phyloP scores from a whole-genome alignment of 2,329 filamentous ascomycete genomes.

The Paramyrothecium sp. region DNA sequence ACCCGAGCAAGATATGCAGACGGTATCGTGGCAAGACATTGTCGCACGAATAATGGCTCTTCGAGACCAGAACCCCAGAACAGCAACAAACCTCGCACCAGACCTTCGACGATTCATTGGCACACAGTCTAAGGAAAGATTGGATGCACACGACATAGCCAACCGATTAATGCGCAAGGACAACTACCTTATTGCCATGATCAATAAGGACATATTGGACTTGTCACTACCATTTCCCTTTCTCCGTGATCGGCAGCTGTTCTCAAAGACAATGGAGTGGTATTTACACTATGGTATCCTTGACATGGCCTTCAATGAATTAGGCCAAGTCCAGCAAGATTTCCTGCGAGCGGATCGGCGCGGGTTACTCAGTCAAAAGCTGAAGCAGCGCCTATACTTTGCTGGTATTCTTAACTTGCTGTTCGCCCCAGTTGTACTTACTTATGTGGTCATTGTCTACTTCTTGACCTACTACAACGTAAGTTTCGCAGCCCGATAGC shows the following conservation, averaged over 20 bases:
- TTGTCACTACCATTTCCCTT: constrained; percentile 85
- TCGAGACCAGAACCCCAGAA: constrained; percentile 83
- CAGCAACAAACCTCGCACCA: constrained; percentile 55
- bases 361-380: constrained; percentile 71
- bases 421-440: constrained; percentile 82
- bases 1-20: constrained; percentile 82
- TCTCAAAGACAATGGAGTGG: constrained; percentile 90
- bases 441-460: constrained; percentile 83
- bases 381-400: constrained; percentile 77
- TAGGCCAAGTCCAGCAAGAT: constrained; percentile 81
- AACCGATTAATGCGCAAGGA: constrained; percentile 95
- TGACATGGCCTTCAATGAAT: constrained; percentile 89
- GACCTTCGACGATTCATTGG: constrained; percentile 61
- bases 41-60: constrained; percentile 82
- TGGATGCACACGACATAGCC: constrained; percentile 96
- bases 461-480: constrained; percentile 95
- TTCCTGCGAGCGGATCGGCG: constrained; percentile 85
- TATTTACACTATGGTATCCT: constrained; percentile 87
- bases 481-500: constrained; percentile 25
- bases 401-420: constrained; percentile 84
- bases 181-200: constrained; percentile 93
- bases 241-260: constrained; percentile 73
- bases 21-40: constrained; percentile 89
- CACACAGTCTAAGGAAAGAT: constrained; percentile 86
- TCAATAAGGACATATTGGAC: constrained; percentile 95